Percentiles rank a stretch among this genome's conserved stretches.
Conservation (phyloP, 805 yeast species). For the Starmerella scarabaei region DNA sequence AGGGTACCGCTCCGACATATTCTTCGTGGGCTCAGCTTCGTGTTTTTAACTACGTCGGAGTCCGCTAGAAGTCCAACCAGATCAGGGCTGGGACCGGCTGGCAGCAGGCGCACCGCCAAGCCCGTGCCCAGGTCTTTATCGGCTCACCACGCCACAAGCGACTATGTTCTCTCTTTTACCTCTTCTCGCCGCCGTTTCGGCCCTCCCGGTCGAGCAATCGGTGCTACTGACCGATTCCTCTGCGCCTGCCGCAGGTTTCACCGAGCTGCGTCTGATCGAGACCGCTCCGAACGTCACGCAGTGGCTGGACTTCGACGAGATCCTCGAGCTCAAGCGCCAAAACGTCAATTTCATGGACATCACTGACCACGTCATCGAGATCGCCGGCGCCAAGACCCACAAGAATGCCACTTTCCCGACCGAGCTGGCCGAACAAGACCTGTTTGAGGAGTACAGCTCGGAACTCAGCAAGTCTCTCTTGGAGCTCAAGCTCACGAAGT, state of each 20-base stretch:
- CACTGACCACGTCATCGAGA: conserved; percentile 32
- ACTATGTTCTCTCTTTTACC: neutral
- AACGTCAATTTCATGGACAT: conserved; percentile 53
- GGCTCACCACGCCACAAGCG: neutral
- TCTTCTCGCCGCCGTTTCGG: neutral
- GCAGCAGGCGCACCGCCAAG: no score
- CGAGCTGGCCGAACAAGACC: conserved; percentile 27
- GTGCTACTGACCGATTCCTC: neutral
- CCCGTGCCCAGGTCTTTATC: no score
- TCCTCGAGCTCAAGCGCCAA: conserved; percentile 32
- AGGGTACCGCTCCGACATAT: conserved; percentile 10
- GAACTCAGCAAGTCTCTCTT: conserved; percentile 38
- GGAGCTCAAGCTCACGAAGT: conserved; percentile 42
- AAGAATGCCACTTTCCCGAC: conserved; percentile 33
- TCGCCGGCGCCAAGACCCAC: conserved; percentile 2
- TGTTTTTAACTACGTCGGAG: neutral
- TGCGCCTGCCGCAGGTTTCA: no score
- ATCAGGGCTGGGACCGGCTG: no score
- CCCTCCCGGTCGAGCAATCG: conserved; percentile 6
- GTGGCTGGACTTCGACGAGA: conserved; percentile 32
- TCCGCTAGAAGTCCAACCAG: neutral
- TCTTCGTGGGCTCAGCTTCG: neutral
- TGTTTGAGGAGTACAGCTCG: conserved; percentile 33
- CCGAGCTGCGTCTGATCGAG: conserved; percentile 14
- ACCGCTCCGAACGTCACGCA: conserved; percentile 17